A percentile compares a stretch with the other conserved stretches of the same genome.
Evolutionary conservation across 306 rosid genomes (phyloP).

Genomic region (Quercus glauca): DNA sequence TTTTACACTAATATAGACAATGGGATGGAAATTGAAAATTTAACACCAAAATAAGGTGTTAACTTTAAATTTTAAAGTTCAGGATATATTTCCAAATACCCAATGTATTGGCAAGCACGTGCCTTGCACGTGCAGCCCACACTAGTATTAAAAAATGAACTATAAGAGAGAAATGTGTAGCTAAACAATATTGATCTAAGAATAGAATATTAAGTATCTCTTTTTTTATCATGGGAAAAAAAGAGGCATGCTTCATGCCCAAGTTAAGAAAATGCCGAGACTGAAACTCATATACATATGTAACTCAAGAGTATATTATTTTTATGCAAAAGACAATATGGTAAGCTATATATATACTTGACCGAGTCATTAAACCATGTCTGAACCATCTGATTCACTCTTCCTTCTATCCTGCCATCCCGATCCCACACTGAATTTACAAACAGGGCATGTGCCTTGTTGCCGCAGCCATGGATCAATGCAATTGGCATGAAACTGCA

Average conservation of each 20-base stretch:
- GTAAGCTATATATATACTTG: no score
- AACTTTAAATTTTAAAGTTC: no score
- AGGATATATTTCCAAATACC: no score
- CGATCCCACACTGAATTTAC: conserved; percentile 49
- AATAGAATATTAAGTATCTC: neutral
- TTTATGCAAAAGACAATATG: no score
- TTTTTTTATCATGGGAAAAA: neutral
- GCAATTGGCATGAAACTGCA: conserved; percentile 67
- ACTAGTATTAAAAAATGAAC: no score
- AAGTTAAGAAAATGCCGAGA: neutral
- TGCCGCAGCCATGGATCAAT: conserved; percentile 71
- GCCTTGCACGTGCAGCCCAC: no score
- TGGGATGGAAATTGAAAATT: no score
- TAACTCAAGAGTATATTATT: neutral
- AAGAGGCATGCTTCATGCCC: neutral
- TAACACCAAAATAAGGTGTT: no score
- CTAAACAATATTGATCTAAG: neutral
- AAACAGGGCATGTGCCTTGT: conserved; percentile 66
- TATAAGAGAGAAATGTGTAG: neutral
- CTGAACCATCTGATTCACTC: conserved; percentile 40
- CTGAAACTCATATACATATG: neutral
- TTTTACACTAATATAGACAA: no score
- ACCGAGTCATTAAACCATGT: conserved; percentile 15
- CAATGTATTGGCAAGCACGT: no score
- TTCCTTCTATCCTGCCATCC: conserved; percentile 41